Percentiles rank a stretch among this genome's conserved stretches.
Evolutionary conservation across 1,284 basidiomycete species (phyloP).

Genomic region (Ustilago bromivora): DNA sequence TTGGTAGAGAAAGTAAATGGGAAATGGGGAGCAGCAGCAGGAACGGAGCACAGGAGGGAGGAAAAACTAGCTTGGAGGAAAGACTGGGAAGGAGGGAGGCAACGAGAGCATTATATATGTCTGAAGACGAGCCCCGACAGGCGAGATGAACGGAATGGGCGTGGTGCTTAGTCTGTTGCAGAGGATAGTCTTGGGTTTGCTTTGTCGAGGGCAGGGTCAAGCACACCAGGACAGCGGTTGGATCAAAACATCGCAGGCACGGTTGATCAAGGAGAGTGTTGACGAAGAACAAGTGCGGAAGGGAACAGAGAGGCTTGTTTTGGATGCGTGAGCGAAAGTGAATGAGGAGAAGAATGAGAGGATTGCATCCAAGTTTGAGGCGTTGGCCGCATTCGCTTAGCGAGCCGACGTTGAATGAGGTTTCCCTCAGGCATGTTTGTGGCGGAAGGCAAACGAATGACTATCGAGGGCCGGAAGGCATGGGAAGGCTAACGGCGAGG

Average conservation of each 20-base stretch:
- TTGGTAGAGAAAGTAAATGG: constrained; percentile 25
- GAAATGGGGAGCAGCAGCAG: constrained; percentile 41
- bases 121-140: constrained; percentile 1
- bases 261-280: not conserved
- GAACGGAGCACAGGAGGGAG: constrained; percentile 24
- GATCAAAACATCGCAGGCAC: constrained; percentile 46
- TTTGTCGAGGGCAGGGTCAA: not conserved
- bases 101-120: constrained; percentile 32
- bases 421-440: constrained; percentile 48
- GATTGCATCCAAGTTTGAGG: constrained; percentile 14
- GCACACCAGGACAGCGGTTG: not conserved
- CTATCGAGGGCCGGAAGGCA: not conserved
- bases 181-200: not conserved
- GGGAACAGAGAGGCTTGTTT: constrained; percentile 17
- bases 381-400: constrained; percentile 34
- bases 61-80: constrained; percentile 48
- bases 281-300: not conserved
- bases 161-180: not conserved
- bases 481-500: constrained; percentile 1
- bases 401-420: constrained; percentile 45
- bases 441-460: not conserved
- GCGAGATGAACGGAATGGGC: constrained; percentile 24
- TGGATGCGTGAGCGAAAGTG: not conserved
- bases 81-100: constrained; percentile 3
- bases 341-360: constrained; percentile 3